Evolutionary conservation across 768 basidiomycete species (phyloP).

Genomic region (Crucibulum laeve): DNA sequence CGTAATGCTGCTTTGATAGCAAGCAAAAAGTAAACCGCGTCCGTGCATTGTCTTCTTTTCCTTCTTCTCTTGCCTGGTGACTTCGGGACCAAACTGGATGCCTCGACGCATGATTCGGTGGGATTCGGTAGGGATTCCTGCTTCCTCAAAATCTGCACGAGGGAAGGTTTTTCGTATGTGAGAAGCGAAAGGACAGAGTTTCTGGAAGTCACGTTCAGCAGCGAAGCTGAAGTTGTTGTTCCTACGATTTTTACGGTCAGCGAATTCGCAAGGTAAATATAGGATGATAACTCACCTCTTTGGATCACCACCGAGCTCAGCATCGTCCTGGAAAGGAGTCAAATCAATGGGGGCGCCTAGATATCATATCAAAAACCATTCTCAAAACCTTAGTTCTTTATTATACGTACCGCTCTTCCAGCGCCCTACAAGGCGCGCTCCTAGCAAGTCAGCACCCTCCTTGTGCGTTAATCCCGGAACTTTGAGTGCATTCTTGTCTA

Average conservation of each 20-base stretch:
- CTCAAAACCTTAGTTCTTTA: background rate
- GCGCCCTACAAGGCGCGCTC: slow-evolving; percentile 5
- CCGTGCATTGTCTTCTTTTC: slow-evolving; percentile 34
- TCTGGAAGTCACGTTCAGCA: slow-evolving; percentile 3
- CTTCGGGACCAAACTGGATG: slow-evolving; percentile 2
- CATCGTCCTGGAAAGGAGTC: background rate
- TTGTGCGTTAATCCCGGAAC: slow-evolving; percentile 18
- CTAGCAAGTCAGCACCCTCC: slow-evolving; percentile 34
- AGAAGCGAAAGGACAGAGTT: slow-evolving; percentile 4
- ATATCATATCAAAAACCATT: background rate
- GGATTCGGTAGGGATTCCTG: background rate
- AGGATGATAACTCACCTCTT: background rate
- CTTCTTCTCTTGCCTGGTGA: slow-evolving; percentile 19
- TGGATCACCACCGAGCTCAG: background rate
- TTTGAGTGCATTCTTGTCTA: slow-evolving; percentile 31
- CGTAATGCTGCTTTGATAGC: slow-evolving; percentile 32
- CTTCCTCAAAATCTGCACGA: background rate
- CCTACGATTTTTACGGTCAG: background rate
- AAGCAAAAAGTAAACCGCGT: slow-evolving; percentile 43
- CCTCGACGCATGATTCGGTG: slow-evolving; percentile 3
- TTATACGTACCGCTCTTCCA: slow-evolving; percentile 4
- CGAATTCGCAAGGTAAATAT: background rate
- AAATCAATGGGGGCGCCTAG: slow-evolving; percentile 7
- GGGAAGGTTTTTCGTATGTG: slow-evolving; percentile 4
- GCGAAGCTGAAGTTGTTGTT: slow-evolving; percentile 4